phyloP scores from a whole-genome alignment of 2,329 filamentous ascomycete genomes.

The Clonostachys byssicola region DNA sequence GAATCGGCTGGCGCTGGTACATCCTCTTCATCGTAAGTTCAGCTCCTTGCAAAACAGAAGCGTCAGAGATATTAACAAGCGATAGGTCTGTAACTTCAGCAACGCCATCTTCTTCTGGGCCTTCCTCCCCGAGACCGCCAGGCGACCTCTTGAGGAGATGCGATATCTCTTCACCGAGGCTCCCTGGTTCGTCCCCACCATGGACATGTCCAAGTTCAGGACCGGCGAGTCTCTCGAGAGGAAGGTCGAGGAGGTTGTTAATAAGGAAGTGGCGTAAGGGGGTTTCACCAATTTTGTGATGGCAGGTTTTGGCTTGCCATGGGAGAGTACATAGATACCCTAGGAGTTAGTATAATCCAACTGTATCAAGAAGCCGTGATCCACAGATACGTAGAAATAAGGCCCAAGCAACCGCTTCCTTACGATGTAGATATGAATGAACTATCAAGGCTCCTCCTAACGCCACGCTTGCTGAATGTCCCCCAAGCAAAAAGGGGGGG shows the following conservation, averaged over 20 bases:
- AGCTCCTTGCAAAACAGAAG: too few species aligned
- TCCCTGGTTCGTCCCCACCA: constrained; percentile 56
- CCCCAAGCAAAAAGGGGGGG: too few species aligned
- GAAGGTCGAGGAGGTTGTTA: constrained; percentile 39
- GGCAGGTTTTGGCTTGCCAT: too few species aligned
- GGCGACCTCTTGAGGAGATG: constrained; percentile 64
- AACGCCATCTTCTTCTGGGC: constrained; percentile 52
- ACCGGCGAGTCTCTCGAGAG: constrained; percentile 49
- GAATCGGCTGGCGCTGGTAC: constrained; percentile 42
- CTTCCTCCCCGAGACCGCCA: constrained; percentile 61
- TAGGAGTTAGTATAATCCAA: too few species aligned
- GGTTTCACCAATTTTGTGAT: too few species aligned
- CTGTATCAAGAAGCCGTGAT: too few species aligned
- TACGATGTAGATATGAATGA: too few species aligned
- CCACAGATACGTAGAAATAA: too few species aligned
- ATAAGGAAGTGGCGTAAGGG: neutral
- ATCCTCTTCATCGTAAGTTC: constrained; percentile 32
- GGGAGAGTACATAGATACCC: too few species aligned
- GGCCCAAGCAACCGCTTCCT: too few species aligned
- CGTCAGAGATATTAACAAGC: neutral
- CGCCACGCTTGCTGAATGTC: too few species aligned
- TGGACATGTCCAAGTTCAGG: constrained; percentile 35
- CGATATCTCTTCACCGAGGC: constrained; percentile 60
- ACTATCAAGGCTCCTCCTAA: too few species aligned
- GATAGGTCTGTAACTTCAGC: constrained; percentile 12